Evolutionary conservation across 1,284 basidiomycete genomes (phyloP), one percentile per base, ranked within the genome.

Genomic region (Cutaneotrichosporon dermatis): DNA sequence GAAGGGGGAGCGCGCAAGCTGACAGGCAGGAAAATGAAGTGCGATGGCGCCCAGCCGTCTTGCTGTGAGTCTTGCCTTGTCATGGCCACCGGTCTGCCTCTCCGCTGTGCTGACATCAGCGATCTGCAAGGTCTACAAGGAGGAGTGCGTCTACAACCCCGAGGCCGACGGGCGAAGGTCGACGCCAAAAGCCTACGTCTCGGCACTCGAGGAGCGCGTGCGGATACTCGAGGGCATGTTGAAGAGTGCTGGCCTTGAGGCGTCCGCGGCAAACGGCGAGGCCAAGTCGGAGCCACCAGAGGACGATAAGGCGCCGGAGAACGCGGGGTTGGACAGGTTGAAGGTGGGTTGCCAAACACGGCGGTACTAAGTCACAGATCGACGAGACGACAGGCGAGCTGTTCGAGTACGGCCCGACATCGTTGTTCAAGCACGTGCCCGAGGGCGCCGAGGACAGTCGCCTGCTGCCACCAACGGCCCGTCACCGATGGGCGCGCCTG

Each of bases 341-440:
- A 63, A 63, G 58, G 61, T 60, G 45, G 4, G 60, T 25, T n/a
- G 33, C 25, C 25, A 25, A 25, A 25, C 25, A 25, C 25, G 25
- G 25, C 25, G 25, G 25, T 25, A 25, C 25, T 25, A 25, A 25
- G 25, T 25, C 25, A 46, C 25, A 65, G 64, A 57, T 65, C 12
- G 64, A 65, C 49, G 61, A 62, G 36, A 51, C 54, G n/a, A 65
- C 64, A 5, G 59, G 61, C 46, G 61, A 65, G 59, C 56, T 62
- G 40, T 43, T 57, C 41, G 58, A 62, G 46, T 60, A 53, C 37
- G 64, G 64, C 13, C 64, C 61, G 9, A 62, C 61, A 2, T 65
- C 64, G 5, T 44, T 62, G 15, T 62, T 65, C 57, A 59, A 62
- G n/a, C 51, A 53, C 33, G 37, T 25, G 25, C 25, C 60, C 5